Conservation (phyloP, 1,284 basidiomycete species). For the Marasmius sp. region DNA sequence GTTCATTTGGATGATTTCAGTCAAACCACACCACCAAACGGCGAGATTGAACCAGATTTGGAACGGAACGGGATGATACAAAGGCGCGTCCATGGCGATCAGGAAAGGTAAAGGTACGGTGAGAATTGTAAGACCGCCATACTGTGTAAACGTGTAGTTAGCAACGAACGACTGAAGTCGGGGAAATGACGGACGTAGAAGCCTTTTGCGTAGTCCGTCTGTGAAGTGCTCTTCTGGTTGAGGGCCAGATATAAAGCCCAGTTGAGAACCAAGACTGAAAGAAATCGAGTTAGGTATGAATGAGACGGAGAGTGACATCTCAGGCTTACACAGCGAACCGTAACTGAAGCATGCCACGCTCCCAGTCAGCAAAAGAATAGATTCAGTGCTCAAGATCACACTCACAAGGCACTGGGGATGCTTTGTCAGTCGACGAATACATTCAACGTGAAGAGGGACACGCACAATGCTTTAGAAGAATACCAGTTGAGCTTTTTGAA, state of each 20-base stretch:
- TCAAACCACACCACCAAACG: constrained; percentile 30
- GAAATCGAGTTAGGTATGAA: background rate
- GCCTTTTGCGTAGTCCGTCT: constrained; percentile 7
- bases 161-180: background rate
- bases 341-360: constrained; percentile 10
- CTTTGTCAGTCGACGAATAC: background rate
- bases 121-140: constrained; percentile 25
- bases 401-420: background rate
- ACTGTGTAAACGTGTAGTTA: constrained; percentile 9
- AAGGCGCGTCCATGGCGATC: constrained; percentile 34
- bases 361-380: background rate
- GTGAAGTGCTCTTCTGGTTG: constrained; percentile 20
- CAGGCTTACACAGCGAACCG: constrained; percentile 14
- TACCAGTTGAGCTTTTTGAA: constrained; percentile 25
- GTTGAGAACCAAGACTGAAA: constrained; percentile 22
- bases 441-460: background rate
- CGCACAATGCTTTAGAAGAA: constrained; percentile 24
- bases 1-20: constrained; percentile 24
- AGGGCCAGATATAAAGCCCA: constrained; percentile 27
- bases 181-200: background rate
- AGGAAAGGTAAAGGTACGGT: constrained; percentile 36
- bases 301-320: background rate
- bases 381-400: background rate
- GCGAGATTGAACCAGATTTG: constrained; percentile 30
- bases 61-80: constrained; percentile 27